Evolutionary conservation across 2,329 filamentous ascomycete species (phyloP), one percentile per base, ranked within the genome.

Genomic region (Diplodia seriata): DNA sequence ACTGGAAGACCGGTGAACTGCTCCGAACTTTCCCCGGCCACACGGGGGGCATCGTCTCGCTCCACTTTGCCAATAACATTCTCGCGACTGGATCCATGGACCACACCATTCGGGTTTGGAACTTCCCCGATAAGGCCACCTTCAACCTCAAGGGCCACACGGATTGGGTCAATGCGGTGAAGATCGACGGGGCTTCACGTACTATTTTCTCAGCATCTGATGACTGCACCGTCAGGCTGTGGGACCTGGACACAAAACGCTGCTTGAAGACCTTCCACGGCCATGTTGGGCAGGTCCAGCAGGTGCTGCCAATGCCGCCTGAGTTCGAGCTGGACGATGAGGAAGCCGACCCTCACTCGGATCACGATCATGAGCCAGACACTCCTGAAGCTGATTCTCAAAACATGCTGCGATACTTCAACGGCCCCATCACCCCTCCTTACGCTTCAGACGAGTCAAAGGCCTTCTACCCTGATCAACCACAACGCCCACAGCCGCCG

Each of bases 141-240:
- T 97, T 91, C 72, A 86, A 88, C 63, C 84, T 99, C 14, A 89
- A 90, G 29, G 94, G 94, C 9, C 95, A 99, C 77, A 88, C 85
- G 0, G 94, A 98, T 77, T 98, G 94, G 92, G 94, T 99, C 74
- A 99, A 99, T 79, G 90, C 92, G n/a, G 94, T 98, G 38, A 90
- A 91, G 72, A 87, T 99, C 47, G 93, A 99, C 77, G 86, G 89
- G 0, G 81, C 86, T 1, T 96, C 92, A 11, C 89, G 92, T 15
- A 97, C 94, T 0, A 85, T 98, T 3, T 91, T 98, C 75, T 97
- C 94, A 0, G 93, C 93, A 1, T 97, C 93, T 0, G 95, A 99
- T 76, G 95, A 99, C 77, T 90, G 93, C 75, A 95, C 91, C 0
- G 88, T 97, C 72, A 92, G 93, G 73, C 84, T 99, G 1, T 97